Evolutionary conservation across 2,329 filamentous ascomycete genomes (phyloP).

Genomic region (Fonsecaea monophora): DNA sequence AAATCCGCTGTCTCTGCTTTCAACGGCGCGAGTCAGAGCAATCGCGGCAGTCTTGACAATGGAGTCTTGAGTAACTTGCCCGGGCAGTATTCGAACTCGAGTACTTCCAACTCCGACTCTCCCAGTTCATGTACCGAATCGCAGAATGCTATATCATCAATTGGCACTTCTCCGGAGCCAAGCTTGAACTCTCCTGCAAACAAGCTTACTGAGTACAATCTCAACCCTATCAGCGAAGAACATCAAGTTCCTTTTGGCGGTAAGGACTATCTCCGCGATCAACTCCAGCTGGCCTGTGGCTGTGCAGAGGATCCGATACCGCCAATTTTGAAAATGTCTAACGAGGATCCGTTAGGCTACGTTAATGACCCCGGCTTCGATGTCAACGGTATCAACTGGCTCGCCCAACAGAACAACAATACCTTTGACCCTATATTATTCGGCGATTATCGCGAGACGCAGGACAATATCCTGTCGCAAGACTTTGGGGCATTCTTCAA

Average conservation of each 20-base stretch:
- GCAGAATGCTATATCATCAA: slow-evolving; percentile 55
- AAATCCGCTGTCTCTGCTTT: slow-evolving; percentile 44
- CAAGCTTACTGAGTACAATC: slow-evolving; percentile 46
- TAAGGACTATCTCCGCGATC: slow-evolving; percentile 54
- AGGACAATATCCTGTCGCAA: slow-evolving; percentile 76
- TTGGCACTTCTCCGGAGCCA: slow-evolving; percentile 58
- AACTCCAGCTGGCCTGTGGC: slow-evolving; percentile 54
- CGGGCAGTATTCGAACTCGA: slow-evolving; percentile 42
- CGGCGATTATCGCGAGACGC: slow-evolving; percentile 87
- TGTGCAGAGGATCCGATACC: slow-evolving; percentile 43
- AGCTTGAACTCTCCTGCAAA: slow-evolving; percentile 51
- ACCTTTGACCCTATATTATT: slow-evolving; percentile 93
- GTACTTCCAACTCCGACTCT: slow-evolving; percentile 53
- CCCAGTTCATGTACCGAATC: slow-evolving; percentile 58
- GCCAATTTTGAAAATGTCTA: slow-evolving; percentile 43
- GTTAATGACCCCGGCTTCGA: slow-evolving; percentile 40
- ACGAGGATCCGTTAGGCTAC: slow-evolving; percentile 34
- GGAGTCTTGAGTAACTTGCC: slow-evolving; percentile 33
- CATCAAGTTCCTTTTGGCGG: slow-evolving; percentile 41
- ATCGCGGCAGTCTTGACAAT: slow-evolving; percentile 47
- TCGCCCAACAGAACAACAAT: slow-evolving; percentile 36
- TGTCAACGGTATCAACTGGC: slow-evolving; percentile 57
- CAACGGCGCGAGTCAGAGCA: slow-evolving; percentile 21
- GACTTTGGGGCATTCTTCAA: slow-evolving; percentile 75
- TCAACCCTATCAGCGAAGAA: slow-evolving; percentile 45